Evolutionary conservation across 495 filamentous ascomycete species (phyloP), one percentile per base, ranked within the genome.

Genomic region (Penicillium macrosclerotiorum): DNA sequence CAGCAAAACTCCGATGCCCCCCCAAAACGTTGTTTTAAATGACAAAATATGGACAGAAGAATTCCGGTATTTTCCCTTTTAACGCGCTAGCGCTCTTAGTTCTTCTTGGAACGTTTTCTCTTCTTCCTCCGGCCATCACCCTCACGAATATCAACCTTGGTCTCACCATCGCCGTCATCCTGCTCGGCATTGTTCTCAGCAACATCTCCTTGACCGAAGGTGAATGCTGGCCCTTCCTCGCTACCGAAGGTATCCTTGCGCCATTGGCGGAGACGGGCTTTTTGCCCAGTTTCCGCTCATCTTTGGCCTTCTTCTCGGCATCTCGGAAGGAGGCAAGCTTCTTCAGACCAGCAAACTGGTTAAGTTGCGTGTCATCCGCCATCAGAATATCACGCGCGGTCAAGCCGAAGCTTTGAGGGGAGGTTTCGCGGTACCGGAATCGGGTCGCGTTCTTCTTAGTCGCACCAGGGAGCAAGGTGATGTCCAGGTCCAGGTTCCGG

Each of bases 371-470:
- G 66, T 98, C 93, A 20, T 81, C 82, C 7, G 93, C 93, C 69
- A 95, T 85, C 8, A 98, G 78, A 48, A 98, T 96, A 64, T 98
- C 93, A 35, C 82, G 79, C 2, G 92, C 77, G 2, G 86, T 92
- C 39, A 98, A 76, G 36, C 93, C 93, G 67, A 94, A 97, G 23
- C 86, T 81, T 22, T 81, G 83, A 4, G 93, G 92, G 1, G 89
- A 94, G 7, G 93, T 95, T 57, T 95, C 90, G 51, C 94, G 87
- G 70, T 98, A 98, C 12, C 86, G 84, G 76, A 98, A 97, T 18
- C 59, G 51, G 27, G 76, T 67, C 37, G 72, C 52, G 33, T 76
- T 72, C 49, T 78, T 78, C 56, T 78, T 82, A 17, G 77, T 73
- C 17, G 73, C 69, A 34, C 72, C 68, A 3, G 81, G 73, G 31